phyloP scores from a whole-genome alignment of 1,284 basidiomycete species.

The Sanghuangporus weigelae region DNA sequence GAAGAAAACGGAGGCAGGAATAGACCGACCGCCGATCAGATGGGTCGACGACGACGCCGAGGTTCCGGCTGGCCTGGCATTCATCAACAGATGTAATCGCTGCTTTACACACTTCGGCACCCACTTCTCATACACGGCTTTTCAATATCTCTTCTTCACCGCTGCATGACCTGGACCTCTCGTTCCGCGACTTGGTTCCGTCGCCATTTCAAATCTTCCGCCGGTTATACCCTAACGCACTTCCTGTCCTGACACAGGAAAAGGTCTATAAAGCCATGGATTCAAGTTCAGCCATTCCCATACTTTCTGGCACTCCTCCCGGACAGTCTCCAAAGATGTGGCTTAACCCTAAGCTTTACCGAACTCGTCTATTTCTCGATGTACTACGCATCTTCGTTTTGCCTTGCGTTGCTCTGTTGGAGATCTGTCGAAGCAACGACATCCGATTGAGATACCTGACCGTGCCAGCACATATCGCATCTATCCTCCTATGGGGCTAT shows the following conservation, averaged over 20 bases:
- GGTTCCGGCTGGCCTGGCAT: not conserved
- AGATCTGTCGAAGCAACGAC: constrained; percentile 25
- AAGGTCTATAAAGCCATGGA: constrained; percentile 8
- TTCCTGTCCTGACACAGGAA: not conserved
- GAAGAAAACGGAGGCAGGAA: constrained; percentile 4
- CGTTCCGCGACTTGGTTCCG: not conserved
- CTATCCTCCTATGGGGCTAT: constrained; percentile 37
- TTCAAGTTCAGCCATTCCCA: not conserved
- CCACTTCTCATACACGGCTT: not conserved
- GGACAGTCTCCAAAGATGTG: constrained; percentile 12
- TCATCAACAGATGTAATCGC: no score
- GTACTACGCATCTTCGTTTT: constrained; percentile 33
- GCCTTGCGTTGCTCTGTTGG: constrained; percentile 33
- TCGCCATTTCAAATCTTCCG: not conserved
- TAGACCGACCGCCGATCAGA: constrained; percentile 5
- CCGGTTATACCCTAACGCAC: not conserved
- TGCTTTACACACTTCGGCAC: not conserved
- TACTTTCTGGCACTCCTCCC: constrained; percentile 7
- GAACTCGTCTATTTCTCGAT: constrained; percentile 31
- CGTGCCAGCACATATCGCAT: constrained; percentile 34
- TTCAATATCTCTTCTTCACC: no score
- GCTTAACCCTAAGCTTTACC: constrained; percentile 24
- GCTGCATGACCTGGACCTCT: not conserved
- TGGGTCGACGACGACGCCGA: not conserved
- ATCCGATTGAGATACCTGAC: constrained; percentile 29